Evolutionary conservation across 176 grass and related monocot species (phyloP), one percentile per base, ranked within the genome.

Genomic region (Tillandsia fasciculata): DNA sequence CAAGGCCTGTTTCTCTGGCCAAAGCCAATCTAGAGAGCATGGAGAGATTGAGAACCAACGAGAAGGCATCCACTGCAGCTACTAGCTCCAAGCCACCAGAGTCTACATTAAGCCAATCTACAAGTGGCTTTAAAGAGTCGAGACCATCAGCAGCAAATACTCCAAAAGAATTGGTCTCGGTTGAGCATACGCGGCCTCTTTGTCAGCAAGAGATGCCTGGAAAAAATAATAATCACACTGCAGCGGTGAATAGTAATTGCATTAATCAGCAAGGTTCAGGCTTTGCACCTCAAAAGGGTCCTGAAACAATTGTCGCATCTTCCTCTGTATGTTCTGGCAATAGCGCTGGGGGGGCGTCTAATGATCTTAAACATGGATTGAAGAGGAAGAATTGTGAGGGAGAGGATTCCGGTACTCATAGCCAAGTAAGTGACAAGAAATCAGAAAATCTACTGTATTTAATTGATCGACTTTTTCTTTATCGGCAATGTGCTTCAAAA

Each of bases 301-400:
- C 15, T 23, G 66, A 72, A 72, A 49, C 61, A 23, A 22, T 47
- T 2, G 29, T 50, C 50, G 74, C 42, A 1, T 57, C 74, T 8
- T 68, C 74, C n/a, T 83, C 80, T 51, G 51, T 77, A 29, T 77
- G 80, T 68, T 77, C 80, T 28, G 74, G 61, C 50, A 83, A 77
- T 5, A 61, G 24, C 22, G 52, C 27, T 22, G 70, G 70, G 28
- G 27, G 27, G 18, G 70, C 52, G 59, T 72, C 53, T 23, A 64
- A 72, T 9, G 58, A 77, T 47, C 51, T 9, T 63, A 72, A 66
- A 14, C 74, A 72, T 12, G n/a, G 66, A 66, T 68, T 52, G 49
- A 91, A 91, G 81, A 75, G 74, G 75, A 91, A 84, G 65, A 49
- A 17, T 51, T 84, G 76, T n/a, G 56, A 70, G 53, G 73, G 77